Base-by-base conservation (phyloP, 371 early-diverging fungal genomes). In the Capillidium heterosporum region DNA sequence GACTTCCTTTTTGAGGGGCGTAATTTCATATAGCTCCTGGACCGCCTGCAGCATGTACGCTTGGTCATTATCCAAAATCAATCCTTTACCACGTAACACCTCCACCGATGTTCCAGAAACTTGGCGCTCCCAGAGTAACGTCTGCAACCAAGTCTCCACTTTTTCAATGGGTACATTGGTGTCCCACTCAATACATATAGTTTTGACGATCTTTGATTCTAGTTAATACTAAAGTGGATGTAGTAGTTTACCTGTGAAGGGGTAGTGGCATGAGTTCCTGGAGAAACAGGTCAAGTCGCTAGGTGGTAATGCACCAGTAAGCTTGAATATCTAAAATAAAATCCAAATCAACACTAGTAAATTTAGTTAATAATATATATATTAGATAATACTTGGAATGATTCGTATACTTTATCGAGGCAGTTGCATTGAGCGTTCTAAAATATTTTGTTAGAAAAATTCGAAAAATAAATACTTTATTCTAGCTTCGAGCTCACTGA, bases 81-180 rank as follows among this genome's bases (percentile, higher is more conserved):
- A 73, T 2, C 89, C 93, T 60, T 95, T 95, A 46, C 90, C 67
- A 15, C 95, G 77, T 49, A 93, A 65, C 7, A 93, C 75, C 49
- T 75, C 73, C 50, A 85, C 67, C 31, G 56, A 53, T 11, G 59
- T 59, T 40, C 29, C 32, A n/a, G 82, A 77, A 26, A 87, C 61
- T 1, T 62, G 62, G 39, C 80, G 76, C 27, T 90, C 92, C 96
- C 96, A 95, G 15, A 95, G 70, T 41, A 95, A 63, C 15, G 70
- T 64, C 63, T 90, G 95, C n/a, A 95, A 72, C 93, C 93, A 95
- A 26, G 69, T 63, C 51, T 95, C 93, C 15, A 93, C 42, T 40
- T 59, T 32, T 31, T 61, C 57, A 42, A 76, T 57, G 8, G 64
- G 60, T n/a, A 65, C 21, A 2, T 40, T 21, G 13, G 10, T 42